Evolutionary conservation across 2,329 filamentous ascomycete species (phyloP).

Genomic region (Chaetomium globosum): DNA sequence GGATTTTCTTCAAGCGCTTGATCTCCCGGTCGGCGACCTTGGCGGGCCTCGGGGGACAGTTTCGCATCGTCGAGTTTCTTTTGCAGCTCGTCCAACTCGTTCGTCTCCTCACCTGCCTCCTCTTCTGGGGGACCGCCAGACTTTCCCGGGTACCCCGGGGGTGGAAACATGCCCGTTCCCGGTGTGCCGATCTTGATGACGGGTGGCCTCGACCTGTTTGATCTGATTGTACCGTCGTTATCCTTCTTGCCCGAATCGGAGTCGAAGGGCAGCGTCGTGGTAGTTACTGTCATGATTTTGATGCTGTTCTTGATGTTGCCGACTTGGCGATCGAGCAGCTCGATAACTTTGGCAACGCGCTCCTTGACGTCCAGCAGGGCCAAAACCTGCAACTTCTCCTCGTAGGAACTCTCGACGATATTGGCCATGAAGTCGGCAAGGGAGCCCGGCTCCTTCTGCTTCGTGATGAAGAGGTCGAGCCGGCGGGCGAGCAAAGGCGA

Average conservation of each 20-base stretch:
- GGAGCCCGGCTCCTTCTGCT: slow-evolving; percentile 79
- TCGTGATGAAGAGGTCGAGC: slow-evolving; percentile 82
- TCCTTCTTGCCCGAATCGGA: slow-evolving; percentile 19
- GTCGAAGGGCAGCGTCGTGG: slow-evolving; percentile 61
- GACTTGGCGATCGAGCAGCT: slow-evolving; percentile 80
- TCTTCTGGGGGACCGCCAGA: slow-evolving; percentile 58
- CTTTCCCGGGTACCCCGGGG: slow-evolving; percentile 37
- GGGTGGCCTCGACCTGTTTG: slow-evolving; percentile 39
- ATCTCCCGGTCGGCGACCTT: slow-evolving; percentile 92
- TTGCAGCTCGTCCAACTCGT: slow-evolving; percentile 88
- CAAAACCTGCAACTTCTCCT: slow-evolving; percentile 87
- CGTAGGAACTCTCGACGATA: slow-evolving; percentile 80
- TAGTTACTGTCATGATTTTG: slow-evolving; percentile 77
- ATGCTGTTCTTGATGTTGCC: slow-evolving; percentile 82
- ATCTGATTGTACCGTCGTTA: slow-evolving; percentile 30
- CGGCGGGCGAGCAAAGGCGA: slow-evolving; percentile 84
- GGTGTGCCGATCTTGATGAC: slow-evolving; percentile 34
- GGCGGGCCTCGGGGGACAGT: slow-evolving; percentile 75
- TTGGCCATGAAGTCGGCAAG: slow-evolving; percentile 98
- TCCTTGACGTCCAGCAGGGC: slow-evolving; percentile 78
- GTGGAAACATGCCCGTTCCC: slow-evolving; percentile 38
- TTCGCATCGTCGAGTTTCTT: slow-evolving; percentile 82
- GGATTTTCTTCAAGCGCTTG: slow-evolving; percentile 89
- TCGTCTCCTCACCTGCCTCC: slow-evolving; percentile 81
- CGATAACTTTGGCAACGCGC: slow-evolving; percentile 78